Evolutionary conservation across 2,329 filamentous ascomycete genomes (phyloP).

Genomic region (Aspergillus calidoustus): DNA sequence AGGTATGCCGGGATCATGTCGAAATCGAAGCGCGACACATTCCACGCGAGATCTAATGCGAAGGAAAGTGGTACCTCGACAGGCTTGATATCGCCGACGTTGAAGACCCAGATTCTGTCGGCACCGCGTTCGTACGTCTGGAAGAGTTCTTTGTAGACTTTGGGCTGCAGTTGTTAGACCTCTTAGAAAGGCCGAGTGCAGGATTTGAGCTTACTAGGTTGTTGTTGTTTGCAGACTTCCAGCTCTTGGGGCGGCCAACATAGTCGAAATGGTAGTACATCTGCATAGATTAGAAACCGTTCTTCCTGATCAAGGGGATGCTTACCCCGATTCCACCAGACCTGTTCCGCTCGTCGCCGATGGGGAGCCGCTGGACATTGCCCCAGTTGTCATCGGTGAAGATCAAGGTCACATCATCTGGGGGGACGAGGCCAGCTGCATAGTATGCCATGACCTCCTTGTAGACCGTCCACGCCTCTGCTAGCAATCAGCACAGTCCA

Average conservation of each 20-base stretch:
- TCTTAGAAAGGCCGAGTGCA: too few species aligned
- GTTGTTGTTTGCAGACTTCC: background rate
- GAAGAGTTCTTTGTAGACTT: background rate
- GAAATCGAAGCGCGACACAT: background rate
- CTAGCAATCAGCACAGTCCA: too few species aligned
- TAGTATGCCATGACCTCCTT: conserved; percentile 1
- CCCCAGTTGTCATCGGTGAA: conserved; percentile 2
- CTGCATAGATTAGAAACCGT: background rate
- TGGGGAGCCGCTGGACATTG: background rate
- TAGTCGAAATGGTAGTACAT: conserved; percentile 5
- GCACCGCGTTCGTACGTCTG: background rate
- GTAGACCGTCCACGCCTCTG: background rate
- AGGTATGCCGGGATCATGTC: background rate
- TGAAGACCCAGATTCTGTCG: background rate
- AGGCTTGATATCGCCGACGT: background rate
- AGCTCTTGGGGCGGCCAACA: background rate
- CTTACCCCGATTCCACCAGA: background rate
- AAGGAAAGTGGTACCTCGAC: background rate
- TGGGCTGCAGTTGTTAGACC: background rate
- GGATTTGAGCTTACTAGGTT: background rate
- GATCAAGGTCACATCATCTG: background rate
- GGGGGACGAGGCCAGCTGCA: background rate
- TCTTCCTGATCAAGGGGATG: too few species aligned
- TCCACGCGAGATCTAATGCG: background rate
- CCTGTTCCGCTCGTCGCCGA: background rate